phyloP scores from a whole-genome alignment of 2,329 filamentous ascomycete genomes.

The Hymenoscyphus occultus region DNA sequence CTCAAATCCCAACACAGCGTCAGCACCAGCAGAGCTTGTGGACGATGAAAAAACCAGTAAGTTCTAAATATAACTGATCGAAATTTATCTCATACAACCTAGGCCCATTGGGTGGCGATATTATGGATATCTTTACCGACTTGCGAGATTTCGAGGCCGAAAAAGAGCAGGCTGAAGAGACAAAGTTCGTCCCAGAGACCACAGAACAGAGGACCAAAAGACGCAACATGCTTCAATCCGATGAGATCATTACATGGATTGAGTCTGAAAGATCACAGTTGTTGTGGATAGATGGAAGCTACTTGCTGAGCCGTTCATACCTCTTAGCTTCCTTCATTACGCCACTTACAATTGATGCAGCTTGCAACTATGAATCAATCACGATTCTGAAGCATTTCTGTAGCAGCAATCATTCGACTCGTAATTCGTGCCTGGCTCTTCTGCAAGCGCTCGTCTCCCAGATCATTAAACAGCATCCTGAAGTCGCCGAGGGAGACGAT shows the following conservation, averaged over 20 bases:
- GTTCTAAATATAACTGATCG: too few relatives aligned
- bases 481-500: neutral
- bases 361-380: slow-evolving; percentile 2
- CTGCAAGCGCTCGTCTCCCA: slow-evolving; percentile 1
- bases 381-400: slow-evolving; percentile 7
- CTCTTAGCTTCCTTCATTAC: neutral
- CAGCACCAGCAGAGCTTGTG: neutral
- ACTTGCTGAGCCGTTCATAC: neutral
- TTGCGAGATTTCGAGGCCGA: neutral
- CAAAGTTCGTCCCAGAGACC: neutral
- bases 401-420: neutral
- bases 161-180: neutral
- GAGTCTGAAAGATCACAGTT: neutral
- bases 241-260: slow-evolving; percentile 4
- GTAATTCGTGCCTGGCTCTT: neutral
- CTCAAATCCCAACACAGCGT: neutral
- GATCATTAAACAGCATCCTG: slow-evolving; percentile 2
- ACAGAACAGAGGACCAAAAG: slow-evolving; percentile 4
- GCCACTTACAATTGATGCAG: slow-evolving; percentile 1
- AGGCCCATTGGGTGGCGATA: neutral
- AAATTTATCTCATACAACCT: neutral
- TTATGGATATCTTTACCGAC: slow-evolving; percentile 7
- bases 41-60: neutral
- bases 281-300: slow-evolving; percentile 6
- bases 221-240: neutral